Percentiles rank a stretch among this genome's conserved stretches.
Conservation (phyloP, 768 basidiomycete genomes). For the Serpula lacrymans region DNA sequence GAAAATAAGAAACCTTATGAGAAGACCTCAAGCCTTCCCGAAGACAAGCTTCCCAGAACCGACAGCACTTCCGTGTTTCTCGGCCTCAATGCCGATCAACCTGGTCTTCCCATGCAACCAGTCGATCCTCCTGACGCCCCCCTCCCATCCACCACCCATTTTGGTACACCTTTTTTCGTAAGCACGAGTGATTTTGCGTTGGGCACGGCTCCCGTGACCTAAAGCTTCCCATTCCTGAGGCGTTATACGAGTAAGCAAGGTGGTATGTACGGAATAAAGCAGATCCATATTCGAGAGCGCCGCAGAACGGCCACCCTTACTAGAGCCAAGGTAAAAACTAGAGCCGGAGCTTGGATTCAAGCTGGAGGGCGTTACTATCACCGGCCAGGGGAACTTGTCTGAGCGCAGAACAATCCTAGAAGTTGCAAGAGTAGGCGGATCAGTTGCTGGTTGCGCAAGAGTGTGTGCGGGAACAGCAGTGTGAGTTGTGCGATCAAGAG, state of each 20-base stretch:
- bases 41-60: constrained; percentile 50
- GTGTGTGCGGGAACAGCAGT: constrained; percentile 52
- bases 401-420: constrained; percentile 50
- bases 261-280: constrained; percentile 54
- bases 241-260: constrained; percentile 54
- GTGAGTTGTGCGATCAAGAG: constrained; percentile 54
- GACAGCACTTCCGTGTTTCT: constrained; percentile 37
- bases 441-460: constrained; percentile 61
- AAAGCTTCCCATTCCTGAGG: constrained; percentile 63
- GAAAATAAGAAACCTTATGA: constrained; percentile 1
- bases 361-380: constrained; percentile 41
- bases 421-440: constrained; percentile 48
- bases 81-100: constrained; percentile 59
- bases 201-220: constrained; percentile 50
- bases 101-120: constrained; percentile 61
- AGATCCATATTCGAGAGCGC: constrained; percentile 62
- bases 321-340: constrained; percentile 23
- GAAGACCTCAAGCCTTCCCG: constrained; percentile 29
- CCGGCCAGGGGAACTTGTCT: constrained; percentile 60
- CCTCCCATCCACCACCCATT: constrained; percentile 67
- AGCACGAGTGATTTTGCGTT: constrained; percentile 56
- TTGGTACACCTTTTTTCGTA: constrained; percentile 61
- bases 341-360: constrained; percentile 21
- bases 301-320: constrained; percentile 17
- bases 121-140: constrained; percentile 65